These are phyloP conservation scores for Vaccinium macrocarpon DNA, from an alignment of 148 eudicot genomes.

Conservation along the genomic window DNA sequence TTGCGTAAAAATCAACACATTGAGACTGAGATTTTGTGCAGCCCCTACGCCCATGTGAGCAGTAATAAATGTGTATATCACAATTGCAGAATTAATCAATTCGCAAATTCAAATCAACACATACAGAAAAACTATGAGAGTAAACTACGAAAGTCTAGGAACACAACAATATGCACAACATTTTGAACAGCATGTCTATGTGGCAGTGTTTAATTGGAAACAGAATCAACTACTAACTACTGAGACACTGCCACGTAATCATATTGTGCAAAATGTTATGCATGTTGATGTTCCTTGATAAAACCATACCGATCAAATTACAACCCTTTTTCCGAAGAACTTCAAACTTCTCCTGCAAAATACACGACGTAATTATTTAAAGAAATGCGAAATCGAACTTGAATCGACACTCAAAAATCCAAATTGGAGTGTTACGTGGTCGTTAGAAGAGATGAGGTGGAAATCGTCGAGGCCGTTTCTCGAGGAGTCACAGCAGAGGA, in stretches of 20 bases:
- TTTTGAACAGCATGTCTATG: too few species aligned
- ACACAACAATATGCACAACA: too few species aligned
- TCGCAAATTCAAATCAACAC: neutral
- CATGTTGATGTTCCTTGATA: too few species aligned
- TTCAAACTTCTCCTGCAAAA: constrained; percentile 76
- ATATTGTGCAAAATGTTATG: too few species aligned
- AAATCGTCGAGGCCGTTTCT: constrained; percentile 75
- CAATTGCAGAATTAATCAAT: neutral
- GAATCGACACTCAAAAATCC: neutral
- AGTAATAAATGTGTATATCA: neutral
- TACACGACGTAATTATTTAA: neutral
- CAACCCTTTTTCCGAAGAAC: constrained; percentile 69
- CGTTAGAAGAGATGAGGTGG: constrained; percentile 69
- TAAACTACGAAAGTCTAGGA: neutral
- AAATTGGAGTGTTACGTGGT: constrained; percentile 38
- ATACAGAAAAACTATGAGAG: neutral
- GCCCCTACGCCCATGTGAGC: neutral
- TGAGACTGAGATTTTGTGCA: neutral
- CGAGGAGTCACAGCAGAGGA: constrained; percentile 75
- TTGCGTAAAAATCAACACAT: neutral
- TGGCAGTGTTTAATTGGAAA: too few species aligned
- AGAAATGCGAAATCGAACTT: neutral
- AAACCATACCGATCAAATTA: constrained; percentile 67
- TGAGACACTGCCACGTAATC: too few species aligned
- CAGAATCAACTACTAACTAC: too few species aligned